Base-by-base conservation (phyloP, 2,329 filamentous ascomycete genomes). In the Alternaria longipes region DNA sequence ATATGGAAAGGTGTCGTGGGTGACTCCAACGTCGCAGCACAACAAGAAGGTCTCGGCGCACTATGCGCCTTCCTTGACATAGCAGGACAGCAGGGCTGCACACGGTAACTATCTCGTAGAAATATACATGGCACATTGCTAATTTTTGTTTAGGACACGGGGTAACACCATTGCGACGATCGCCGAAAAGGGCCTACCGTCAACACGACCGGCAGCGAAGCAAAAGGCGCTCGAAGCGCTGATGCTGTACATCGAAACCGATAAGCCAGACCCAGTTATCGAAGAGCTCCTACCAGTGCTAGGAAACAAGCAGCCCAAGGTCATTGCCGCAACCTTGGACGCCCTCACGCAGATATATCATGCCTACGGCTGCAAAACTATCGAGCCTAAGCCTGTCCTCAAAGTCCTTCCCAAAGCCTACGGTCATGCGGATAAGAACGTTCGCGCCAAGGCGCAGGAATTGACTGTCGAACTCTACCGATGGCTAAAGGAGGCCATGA, bases 401-500 rank as follows among this genome's bases (percentile, higher is more conserved):
- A 98, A 98, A 77, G 82, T 87, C 11, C 84, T 99, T 2, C 93
- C 95, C 3, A 97, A 97, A 76, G 90, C 90, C 2, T 99, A 97
- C 75, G 93, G 92, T 20, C 95, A 98, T 77, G 94, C 95, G 32
- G 95, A 99, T 84, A 99, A 99, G 81, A 98, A 98, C 77, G 92
- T 99, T 16, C 90, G 95, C 79, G 93, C 94, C 4, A 95, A 97
- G 78, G 93, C 94, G 28, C 95, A 95, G 47, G 93, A 91, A 70
- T 84, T 99, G 59, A 91, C 94, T 0, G 92, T 97, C 49, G 96
- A 99, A 76, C 87, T 99, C 59, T 99, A 99, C 80, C 86, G 95
- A 79, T 99, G 96, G 95, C 84, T 99, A 34, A 91, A 94, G 68
- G 95, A 99, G 66, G 94, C 94, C 11, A 97, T 99, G 89, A 99